These are phyloP conservation scores for Phytophthora palmivora DNA, from an alignment of 352 stramenopile genomes.

Conservation along the genomic window DNA sequence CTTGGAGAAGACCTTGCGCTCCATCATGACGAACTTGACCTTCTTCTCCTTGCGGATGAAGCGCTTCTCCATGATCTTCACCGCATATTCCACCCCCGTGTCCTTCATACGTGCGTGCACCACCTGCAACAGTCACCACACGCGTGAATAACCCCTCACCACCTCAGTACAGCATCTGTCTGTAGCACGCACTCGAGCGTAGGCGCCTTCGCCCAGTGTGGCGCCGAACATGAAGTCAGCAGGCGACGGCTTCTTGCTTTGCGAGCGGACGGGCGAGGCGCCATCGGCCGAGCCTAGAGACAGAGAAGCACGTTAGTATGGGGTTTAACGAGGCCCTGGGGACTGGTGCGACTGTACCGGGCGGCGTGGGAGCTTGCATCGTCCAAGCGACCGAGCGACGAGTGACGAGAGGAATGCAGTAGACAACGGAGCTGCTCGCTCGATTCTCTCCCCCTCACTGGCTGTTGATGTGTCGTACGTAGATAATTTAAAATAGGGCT, in stretches of 20 bases:
- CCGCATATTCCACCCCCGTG: conserved; percentile 83
- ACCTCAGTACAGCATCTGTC: neutral
- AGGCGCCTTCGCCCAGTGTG: conserved; percentile 89
- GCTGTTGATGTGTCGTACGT: conserved; percentile 38
- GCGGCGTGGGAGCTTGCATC: conserved; percentile 44
- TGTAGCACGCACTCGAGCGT: conserved; percentile 66
- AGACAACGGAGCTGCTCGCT: conserved; percentile 37
- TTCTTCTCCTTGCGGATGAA: conserved; percentile 94
- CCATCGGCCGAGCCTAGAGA: conserved; percentile 43
- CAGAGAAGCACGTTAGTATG: conserved; percentile 1
- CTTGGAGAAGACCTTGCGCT: conserved; percentile 91
- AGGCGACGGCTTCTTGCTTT: conserved; percentile 79
- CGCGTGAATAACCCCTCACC: conserved; percentile 1
- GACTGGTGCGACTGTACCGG: conserved; percentile 26
- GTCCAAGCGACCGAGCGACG: conserved; percentile 31
- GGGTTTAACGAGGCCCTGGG: neutral
- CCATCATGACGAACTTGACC: conserved; percentile 93
- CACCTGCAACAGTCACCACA: conserved; percentile 39
- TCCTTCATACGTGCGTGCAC: conserved; percentile 92
- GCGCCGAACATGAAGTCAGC: conserved; percentile 91
- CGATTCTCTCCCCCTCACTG: conserved; percentile 38
- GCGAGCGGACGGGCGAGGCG: conserved; percentile 43
- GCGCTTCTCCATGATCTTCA: conserved; percentile 94
- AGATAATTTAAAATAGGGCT: conserved; percentile 9
- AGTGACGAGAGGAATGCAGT: conserved; percentile 26